Percentiles rank a stretch among this genome's conserved stretches.
Evolutionary conservation across 2,329 filamentous ascomycete genomes (phyloP).

Genomic region (Alternaria metachromatica): DNA sequence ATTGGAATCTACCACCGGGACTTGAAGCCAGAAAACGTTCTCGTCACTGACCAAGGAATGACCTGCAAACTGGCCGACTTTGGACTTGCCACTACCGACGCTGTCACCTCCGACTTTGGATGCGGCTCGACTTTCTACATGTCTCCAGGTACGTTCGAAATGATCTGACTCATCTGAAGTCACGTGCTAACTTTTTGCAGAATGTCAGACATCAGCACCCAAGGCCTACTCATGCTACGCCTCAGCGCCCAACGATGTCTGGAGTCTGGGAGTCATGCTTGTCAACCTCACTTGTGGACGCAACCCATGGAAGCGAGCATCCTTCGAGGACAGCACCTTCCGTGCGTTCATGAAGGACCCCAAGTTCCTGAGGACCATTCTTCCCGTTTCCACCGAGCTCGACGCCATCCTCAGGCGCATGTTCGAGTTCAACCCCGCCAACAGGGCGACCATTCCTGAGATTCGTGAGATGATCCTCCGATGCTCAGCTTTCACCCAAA

Average conservation of each 20-base stretch:
- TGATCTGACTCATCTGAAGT: slow-evolving; percentile 2
- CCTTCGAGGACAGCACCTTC: slow-evolving; percentile 92
- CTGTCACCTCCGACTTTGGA: slow-evolving; percentile 89
- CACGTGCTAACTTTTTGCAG: slow-evolving; percentile 58
- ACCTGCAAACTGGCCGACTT: slow-evolving; percentile 98
- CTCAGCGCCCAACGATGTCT: slow-evolving; percentile 94
- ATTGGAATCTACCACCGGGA: slow-evolving; percentile 96
- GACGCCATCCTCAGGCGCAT: slow-evolving; percentile 86
- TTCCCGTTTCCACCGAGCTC: slow-evolving; percentile 87
- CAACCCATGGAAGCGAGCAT: slow-evolving; percentile 98
- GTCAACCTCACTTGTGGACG: slow-evolving; percentile 97
- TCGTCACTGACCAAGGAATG: slow-evolving; percentile 86
- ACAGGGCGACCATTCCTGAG: slow-evolving; percentile 81
- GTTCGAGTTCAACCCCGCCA: slow-evolving; percentile 83
- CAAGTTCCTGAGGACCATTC: slow-evolving; percentile 88
- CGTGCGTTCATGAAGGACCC: slow-evolving; percentile 84
- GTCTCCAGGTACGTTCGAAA: slow-evolving; percentile 82
- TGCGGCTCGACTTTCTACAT: slow-evolving; percentile 99
- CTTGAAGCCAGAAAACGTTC: slow-evolving; percentile 96
- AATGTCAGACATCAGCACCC: slow-evolving; percentile 82
- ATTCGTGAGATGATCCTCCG: slow-evolving; percentile 77
- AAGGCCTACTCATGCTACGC: slow-evolving; percentile 79
- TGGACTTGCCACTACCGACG: slow-evolving; percentile 86
- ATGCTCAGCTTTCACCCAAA: slow-evolving; percentile 76
- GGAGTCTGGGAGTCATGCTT: slow-evolving; percentile 96